These are phyloP conservation scores for Trichoderma hamatum DNA, from an alignment of 2,329 filamentous ascomycete species.

Conservation along the genomic window DNA sequence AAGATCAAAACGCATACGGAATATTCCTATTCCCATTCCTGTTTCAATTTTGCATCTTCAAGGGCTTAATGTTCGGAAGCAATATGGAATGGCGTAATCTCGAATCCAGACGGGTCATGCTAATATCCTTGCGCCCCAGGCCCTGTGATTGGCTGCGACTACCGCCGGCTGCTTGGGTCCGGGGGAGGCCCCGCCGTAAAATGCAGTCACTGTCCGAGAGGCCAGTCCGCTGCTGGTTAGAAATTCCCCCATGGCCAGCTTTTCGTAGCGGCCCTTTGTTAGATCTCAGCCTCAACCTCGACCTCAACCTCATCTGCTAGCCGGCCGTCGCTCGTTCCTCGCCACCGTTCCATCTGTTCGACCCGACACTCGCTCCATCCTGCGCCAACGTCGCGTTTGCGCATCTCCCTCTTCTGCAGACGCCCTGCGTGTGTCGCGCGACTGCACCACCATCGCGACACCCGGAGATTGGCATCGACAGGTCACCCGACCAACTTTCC, in stretches of 20 bases:
- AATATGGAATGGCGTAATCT: slow-evolving; percentile 12
- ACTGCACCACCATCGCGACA: neutral
- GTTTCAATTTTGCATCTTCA: neutral
- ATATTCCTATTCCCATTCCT: neutral
- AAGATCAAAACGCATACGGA: neutral
- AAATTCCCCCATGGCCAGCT: slow-evolving; percentile 7
- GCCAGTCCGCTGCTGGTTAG: slow-evolving; percentile 9
- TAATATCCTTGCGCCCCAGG: neutral
- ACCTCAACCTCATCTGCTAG: slow-evolving; percentile 6
- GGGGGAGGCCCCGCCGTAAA: slow-evolving; percentile 23
- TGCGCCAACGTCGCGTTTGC: neutral
- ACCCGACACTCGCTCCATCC: slow-evolving; percentile 12
- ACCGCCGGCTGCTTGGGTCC: slow-evolving; percentile 19
- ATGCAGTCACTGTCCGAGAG: slow-evolving; percentile 8
- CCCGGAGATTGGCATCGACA: slow-evolving; percentile 4
- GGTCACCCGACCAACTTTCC: slow-evolving; percentile 21
- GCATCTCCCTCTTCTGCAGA: neutral
- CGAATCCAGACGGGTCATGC: neutral
- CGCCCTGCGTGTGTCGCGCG: slow-evolving; percentile 9
- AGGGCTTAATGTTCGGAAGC: neutral
- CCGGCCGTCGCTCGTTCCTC: slow-evolving; percentile 13
- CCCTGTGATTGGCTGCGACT: slow-evolving; percentile 23
- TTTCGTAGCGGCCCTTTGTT: neutral
- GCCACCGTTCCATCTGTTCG: neutral
- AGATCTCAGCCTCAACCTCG: slow-evolving; percentile 2